Conservation (phyloP, 2,329 filamentous ascomycete species). For the Cladorrhinum sp. region DNA sequence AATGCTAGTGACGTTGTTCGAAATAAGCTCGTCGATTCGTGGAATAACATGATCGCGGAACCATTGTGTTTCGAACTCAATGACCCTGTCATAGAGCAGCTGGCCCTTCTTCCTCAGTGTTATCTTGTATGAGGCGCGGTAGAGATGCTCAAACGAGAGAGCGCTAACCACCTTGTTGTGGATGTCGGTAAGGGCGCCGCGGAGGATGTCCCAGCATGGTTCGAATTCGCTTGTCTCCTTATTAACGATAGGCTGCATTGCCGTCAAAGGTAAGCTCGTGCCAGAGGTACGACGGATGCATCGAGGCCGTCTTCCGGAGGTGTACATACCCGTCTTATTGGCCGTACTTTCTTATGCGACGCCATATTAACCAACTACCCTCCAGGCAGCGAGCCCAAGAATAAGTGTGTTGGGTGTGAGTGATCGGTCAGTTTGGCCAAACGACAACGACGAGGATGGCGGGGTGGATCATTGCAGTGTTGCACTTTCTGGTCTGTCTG, state of each 20-base stretch:
- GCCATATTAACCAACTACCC: conserved; percentile 14
- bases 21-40: conserved; percentile 68
- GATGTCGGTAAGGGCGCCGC: conserved; percentile 77
- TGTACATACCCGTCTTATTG: conserved; percentile 24
- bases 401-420: neutral
- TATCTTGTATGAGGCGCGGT: conserved; percentile 90
- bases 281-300: neutral
- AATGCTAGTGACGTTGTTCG: conserved; percentile 60
- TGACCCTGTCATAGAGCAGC: conserved; percentile 75
- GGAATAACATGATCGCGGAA: conserved; percentile 70
- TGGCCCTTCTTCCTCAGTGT: conserved; percentile 85
- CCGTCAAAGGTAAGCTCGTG: conserved; percentile 15
- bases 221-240: conserved; percentile 74
- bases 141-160: conserved; percentile 92
- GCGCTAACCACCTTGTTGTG: conserved; percentile 87
- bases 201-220: conserved; percentile 74
- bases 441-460: neutral
- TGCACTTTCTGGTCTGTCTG: neutral
- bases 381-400: neutral
- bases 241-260: conserved; percentile 25
- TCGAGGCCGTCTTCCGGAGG: neutral
- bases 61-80: conserved; percentile 78
- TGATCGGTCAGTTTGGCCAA: neutral
- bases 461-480: neutral
- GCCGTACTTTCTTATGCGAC: conserved; percentile 21